phyloP scores from a whole-genome alignment of 768 basidiomycete genomes.

The Amanita muscaria region DNA sequence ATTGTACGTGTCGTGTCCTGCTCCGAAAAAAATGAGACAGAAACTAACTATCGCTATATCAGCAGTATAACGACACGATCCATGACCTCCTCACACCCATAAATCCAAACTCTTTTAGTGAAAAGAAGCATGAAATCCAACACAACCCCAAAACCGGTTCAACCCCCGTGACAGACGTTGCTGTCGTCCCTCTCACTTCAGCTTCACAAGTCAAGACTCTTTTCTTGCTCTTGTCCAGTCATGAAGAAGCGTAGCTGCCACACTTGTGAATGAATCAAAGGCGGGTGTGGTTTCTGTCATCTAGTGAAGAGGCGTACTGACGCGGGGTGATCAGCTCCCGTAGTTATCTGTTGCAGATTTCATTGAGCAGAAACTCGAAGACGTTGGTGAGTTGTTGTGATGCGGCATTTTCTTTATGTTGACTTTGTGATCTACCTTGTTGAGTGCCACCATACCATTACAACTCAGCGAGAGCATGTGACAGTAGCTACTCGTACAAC shows the following conservation, averaged over 20 bases:
- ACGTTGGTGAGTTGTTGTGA: conserved; percentile 52
- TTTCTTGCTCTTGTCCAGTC: conserved; percentile 67
- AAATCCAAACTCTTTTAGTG: conserved; percentile 18
- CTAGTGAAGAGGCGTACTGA: too few relatives aligned
- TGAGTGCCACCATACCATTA: too few relatives aligned
- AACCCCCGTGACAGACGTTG: conserved; percentile 79
- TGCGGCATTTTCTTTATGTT: neutral
- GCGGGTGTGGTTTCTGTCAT: conserved; percentile 30
- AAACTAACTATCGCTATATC: too few relatives aligned
- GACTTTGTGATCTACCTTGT: too few relatives aligned
- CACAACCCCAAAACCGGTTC: conserved; percentile 70
- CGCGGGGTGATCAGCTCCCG: conserved; percentile 80
- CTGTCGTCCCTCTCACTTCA: conserved; percentile 61
- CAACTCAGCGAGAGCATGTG: too few relatives aligned
- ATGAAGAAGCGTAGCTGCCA: conserved; percentile 81
- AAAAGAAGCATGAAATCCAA: conserved; percentile 94
- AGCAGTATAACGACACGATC: conserved; percentile 90
- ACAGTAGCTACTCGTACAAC: too few relatives aligned
- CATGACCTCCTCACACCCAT: conserved; percentile 82
- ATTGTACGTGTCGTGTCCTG: conserved; percentile 46
- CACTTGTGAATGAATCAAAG: conserved; percentile 94
- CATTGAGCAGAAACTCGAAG: conserved; percentile 85
- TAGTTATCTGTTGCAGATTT: conserved; percentile 90
- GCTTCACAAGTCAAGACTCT: conserved; percentile 72
- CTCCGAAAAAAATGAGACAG: too few relatives aligned